Base-by-base conservation (phyloP, 1,284 basidiomycete species). In the Sporisorium exsertum region DNA sequence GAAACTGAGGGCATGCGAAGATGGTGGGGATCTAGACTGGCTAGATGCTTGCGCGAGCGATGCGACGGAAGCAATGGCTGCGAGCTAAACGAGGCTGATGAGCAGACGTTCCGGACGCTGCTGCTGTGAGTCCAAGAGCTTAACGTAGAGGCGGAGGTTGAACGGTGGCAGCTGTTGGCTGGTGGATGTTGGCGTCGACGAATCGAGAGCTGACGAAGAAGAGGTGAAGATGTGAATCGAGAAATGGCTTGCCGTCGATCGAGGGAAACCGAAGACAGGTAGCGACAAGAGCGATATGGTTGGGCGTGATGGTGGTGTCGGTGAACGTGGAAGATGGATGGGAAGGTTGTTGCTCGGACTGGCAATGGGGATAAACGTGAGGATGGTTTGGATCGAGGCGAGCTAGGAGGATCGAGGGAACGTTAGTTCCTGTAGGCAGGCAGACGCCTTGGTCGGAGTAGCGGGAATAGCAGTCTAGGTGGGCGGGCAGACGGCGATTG, bases 31-130 rank as follows among this genome's bases (percentile, higher is more conserved):
- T 22, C 16, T 15, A 15, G 24, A 9, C 15, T 33, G 56, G 63
- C 6, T 46, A 10, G 32, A 13, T 45, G n/a, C 33, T 20, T 51
- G 46, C 16, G 55, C 29, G 33, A 27, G 32, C 18, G 18, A 32
- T 27, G 53, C 53, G 40, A 29, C 52, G 15, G 27, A 18, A 20
- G 52, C 52, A 22, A 24, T 42, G 24, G 35, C 26, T 29, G 10
- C 42, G n/a, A 22, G 27, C 53, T 55, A 18, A n/a, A 27, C 29
- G 12, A 50, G 58, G 33, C 29, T 46, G 60, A 37, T 47, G 26
- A 45, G 50, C 66, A 54, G 18, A 54, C 60, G 66, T 68, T 57
- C 59, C 66, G 33, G 60, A 68, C 59, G 58, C 20, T 54, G 65
- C 54, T 47, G 56, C 35, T 59, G 37, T 35, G 53, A 33, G 16